A percentile compares a stretch with the other conserved stretches of the same genome.
These are phyloP conservation scores for Curvularia verruculosa DNA, from an alignment of 2,329 filamentous ascomycete genomes.

Conservation along the genomic window DNA sequence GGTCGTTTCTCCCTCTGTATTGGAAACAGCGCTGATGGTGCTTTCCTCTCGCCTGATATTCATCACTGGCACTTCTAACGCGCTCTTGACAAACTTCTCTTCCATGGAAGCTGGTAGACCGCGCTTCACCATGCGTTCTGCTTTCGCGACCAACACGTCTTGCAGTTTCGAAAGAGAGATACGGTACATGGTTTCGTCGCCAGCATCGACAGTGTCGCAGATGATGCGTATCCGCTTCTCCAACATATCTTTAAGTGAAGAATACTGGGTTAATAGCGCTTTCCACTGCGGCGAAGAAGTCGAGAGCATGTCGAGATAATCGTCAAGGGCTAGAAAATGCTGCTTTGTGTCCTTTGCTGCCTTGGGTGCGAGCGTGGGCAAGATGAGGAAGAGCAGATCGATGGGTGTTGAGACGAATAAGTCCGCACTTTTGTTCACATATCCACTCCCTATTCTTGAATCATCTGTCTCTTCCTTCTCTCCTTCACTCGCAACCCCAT, in stretches of 20 bases:
- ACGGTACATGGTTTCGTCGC: slow-evolving; percentile 84
- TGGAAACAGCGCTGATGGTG: slow-evolving; percentile 36
- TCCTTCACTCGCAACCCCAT: slow-evolving; percentile 1
- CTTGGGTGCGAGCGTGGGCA: slow-evolving; percentile 69
- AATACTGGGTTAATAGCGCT: slow-evolving; percentile 59
- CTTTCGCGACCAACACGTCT: slow-evolving; percentile 71
- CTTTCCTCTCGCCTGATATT: slow-evolving; percentile 67
- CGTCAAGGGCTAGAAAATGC: slow-evolving; percentile 72
- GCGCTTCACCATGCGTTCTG: slow-evolving; percentile 66
- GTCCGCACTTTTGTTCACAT: slow-evolving; percentile 70
- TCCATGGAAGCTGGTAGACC: slow-evolving; percentile 82
- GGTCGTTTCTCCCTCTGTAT: slow-evolving; percentile 22
- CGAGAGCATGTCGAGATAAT: slow-evolving; percentile 70
- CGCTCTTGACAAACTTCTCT: slow-evolving; percentile 78
- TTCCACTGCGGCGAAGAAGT: slow-evolving; percentile 63
- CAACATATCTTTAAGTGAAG: slow-evolving; percentile 53
- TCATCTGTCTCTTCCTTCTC: slow-evolving; percentile 11
- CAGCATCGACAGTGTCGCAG: slow-evolving; percentile 83
- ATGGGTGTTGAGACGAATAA: slow-evolving; percentile 84
- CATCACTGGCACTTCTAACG: slow-evolving; percentile 76
- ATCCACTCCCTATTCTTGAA: slow-evolving; percentile 49
- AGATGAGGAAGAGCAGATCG: slow-evolving; percentile 81
- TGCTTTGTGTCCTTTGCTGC: slow-evolving; percentile 60
- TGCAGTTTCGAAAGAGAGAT: slow-evolving; percentile 75
- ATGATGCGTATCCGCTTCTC: slow-evolving; percentile 71